phyloP scores from a whole-genome alignment of 176 grass and related monocot species.

The Zizania latifolia region DNA sequence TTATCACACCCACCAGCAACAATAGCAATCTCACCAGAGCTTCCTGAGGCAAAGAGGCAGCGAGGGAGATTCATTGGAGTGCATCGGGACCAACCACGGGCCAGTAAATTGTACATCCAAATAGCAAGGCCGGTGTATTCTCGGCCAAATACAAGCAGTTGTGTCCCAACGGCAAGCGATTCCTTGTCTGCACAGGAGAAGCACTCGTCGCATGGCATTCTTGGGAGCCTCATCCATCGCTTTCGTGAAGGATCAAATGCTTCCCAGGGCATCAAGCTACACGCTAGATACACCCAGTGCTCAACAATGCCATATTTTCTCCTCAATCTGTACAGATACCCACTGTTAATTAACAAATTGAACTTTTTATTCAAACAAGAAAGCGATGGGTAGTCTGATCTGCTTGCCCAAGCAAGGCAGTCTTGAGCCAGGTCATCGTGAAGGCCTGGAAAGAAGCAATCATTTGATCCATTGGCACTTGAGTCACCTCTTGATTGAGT shows the following conservation, averaged over 20 bases:
- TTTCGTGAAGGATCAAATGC: conserved; percentile 67
- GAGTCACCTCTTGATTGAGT: conserved; percentile 35
- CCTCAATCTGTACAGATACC: conserved; percentile 72
- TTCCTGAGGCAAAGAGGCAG: conserved; percentile 74
- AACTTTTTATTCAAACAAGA: conserved; percentile 74
- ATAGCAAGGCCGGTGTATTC: conserved; percentile 76
- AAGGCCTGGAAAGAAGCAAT: conserved; percentile 71
- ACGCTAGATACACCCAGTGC: conserved; percentile 87
- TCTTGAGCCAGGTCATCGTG: conserved; percentile 76
- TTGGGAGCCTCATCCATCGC: conserved; percentile 82
- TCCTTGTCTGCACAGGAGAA: conserved; percentile 92
- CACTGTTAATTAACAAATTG: conserved; percentile 70
- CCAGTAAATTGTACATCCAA: conserved; percentile 81
- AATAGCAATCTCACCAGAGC: conserved; percentile 68
- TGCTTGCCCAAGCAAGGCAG: conserved; percentile 71
- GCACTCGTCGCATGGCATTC: conserved; percentile 82
- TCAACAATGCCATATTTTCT: conserved; percentile 63
- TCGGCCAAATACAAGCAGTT: conserved; percentile 84
- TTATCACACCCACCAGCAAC: conserved; percentile 80
- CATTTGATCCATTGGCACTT: conserved; percentile 46
- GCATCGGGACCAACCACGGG: conserved; percentile 56
- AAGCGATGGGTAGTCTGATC: conserved; percentile 73
- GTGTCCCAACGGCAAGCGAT: conserved; percentile 85
- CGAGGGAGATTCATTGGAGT: conserved; percentile 75
- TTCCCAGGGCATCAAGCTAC: conserved; percentile 85